phyloP scores from a whole-genome alignment of 345 rosid species.

The Anacardium occidentale region DNA sequence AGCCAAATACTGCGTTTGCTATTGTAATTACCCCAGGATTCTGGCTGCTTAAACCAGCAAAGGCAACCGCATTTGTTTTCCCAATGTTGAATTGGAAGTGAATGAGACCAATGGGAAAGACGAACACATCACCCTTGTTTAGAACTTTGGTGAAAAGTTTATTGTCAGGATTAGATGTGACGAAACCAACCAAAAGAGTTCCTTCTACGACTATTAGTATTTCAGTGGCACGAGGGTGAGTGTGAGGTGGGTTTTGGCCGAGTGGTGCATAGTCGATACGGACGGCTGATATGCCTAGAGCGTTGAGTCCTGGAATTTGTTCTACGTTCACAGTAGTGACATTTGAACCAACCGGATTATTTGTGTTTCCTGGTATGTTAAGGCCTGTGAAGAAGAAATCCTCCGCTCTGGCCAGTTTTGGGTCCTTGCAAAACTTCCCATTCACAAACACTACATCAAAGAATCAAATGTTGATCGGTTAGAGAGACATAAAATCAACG shows the following conservation, averaged over 20 bases:
- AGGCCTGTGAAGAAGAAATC: slow-evolving; percentile 35
- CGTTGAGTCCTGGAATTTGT: slow-evolving; percentile 38
- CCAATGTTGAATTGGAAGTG: slow-evolving; percentile 34
- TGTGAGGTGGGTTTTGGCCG: slow-evolving; percentile 46
- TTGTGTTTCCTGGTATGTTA: slow-evolving; percentile 24
- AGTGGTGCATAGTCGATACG: slow-evolving; percentile 22
- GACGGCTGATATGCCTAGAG: slow-evolving; percentile 35
- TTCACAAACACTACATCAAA: slow-evolving; percentile 18
- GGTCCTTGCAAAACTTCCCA: slow-evolving; percentile 26
- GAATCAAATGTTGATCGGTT: neutral
- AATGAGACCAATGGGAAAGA: slow-evolving; percentile 35
- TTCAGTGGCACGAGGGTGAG: slow-evolving; percentile 42
- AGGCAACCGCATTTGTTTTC: slow-evolving; percentile 28
- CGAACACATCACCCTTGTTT: slow-evolving; percentile 28
- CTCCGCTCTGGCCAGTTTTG: slow-evolving; percentile 10
- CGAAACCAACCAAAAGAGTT: slow-evolving; percentile 38
- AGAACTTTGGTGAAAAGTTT: slow-evolving; percentile 31
- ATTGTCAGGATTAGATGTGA: slow-evolving; percentile 37
- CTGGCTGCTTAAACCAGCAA: slow-evolving; percentile 25
- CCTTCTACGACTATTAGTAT: slow-evolving; percentile 36
- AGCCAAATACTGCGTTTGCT: slow-evolving; percentile 20
- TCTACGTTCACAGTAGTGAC: slow-evolving; percentile 28
- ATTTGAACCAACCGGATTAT: slow-evolving; percentile 9
- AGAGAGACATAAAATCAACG: neutral
- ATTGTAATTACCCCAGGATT: slow-evolving; percentile 29